Conservation (phyloP, 768 basidiomycete species). For the Floccularia luteovirens region DNA sequence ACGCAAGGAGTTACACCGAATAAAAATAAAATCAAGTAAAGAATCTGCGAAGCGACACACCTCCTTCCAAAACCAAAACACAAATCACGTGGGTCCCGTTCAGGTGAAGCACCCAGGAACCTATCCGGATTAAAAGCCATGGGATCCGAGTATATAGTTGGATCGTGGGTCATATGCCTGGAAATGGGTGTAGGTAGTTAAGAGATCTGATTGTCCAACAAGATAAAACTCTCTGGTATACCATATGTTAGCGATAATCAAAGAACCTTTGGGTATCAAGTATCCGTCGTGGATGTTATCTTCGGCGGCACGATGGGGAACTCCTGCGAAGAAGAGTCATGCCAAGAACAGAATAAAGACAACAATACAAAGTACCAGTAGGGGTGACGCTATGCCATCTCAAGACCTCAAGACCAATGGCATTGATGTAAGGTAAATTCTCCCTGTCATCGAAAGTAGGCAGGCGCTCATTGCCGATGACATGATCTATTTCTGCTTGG, state of each 20-base stretch:
- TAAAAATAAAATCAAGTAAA: background rate
- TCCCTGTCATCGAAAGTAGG: slow-evolving; percentile 30
- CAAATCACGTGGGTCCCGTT: slow-evolving; percentile 33
- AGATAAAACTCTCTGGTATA: slow-evolving; percentile 5
- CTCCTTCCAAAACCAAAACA: slow-evolving; percentile 53
- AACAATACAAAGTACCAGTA: slow-evolving; percentile 14
- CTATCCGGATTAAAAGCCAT: slow-evolving; percentile 38
- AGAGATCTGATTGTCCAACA: background rate
- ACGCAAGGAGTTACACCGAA: background rate
- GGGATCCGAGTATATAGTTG: slow-evolving; percentile 32
- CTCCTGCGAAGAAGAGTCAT: slow-evolving; percentile 10
- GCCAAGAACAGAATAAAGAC: background rate
- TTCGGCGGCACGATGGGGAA: slow-evolving; percentile 33
- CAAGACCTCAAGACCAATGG: slow-evolving; percentile 27
- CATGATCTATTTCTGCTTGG: slow-evolving; percentile 34
- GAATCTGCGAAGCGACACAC: slow-evolving; percentile 8
- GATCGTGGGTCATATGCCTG: slow-evolving; percentile 36
- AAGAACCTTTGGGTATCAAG: slow-evolving; percentile 32
- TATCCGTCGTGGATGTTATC: slow-evolving; percentile 36
- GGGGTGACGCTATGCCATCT: slow-evolving; percentile 26
- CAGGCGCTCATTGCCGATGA: slow-evolving; percentile 31
- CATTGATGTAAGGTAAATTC: slow-evolving; percentile 32
- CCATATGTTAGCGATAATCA: slow-evolving; percentile 28
- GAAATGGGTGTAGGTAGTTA: background rate
- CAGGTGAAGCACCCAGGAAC: slow-evolving; percentile 32